Base-by-base conservation (phyloP, 345 rosid genomes). In the Microcos paniculata region DNA sequence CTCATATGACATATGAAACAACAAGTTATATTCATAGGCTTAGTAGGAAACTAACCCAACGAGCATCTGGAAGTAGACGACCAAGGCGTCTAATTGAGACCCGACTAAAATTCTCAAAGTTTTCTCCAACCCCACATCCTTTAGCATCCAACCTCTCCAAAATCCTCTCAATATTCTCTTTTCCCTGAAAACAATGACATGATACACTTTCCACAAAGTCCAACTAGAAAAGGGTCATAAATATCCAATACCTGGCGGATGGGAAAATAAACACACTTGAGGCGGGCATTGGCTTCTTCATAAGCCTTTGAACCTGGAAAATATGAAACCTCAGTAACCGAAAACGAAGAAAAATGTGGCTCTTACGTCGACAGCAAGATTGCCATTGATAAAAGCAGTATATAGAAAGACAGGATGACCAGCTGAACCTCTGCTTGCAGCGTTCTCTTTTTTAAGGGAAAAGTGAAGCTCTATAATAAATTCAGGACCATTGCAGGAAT, bases 41-140 rank as follows among this genome's bases (percentile, higher is more conserved):
- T 48, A n/a, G 23, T 42, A 65, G 42, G 49, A 3, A 71, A 86
- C 92, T 80, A 69, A 91, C 97, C 94, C 92, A 91, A 66, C 88
- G 88, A 74, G 90, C 87, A 88, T 88, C 94, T 48, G 97, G 97
- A 82, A 92, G 91, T 79, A 92, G 79, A 76, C 96, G 94, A 71
- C 96, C 97, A 62, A 91, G 96, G 59, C 92, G 83, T 51, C 94
- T 84, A 74, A 91, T 49, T 68, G 94, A 89, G 65, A 89, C 88
- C 68, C 88, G 91, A 62, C 87, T 84, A 75, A 82, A 88, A 52
- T 80, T 80, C 77, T 87, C 83, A 73, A 69, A 89, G 58, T 73
- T 87, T 75, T 83, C 96, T 21, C 75, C 7, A 77, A 80, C 73
- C 74, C 85, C 82, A 79, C 76, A 78, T 76, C 88, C 84, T 76